Conservation (phyloP, 202 grass and related monocot species). For the Tripidium arundinaceum region DNA sequence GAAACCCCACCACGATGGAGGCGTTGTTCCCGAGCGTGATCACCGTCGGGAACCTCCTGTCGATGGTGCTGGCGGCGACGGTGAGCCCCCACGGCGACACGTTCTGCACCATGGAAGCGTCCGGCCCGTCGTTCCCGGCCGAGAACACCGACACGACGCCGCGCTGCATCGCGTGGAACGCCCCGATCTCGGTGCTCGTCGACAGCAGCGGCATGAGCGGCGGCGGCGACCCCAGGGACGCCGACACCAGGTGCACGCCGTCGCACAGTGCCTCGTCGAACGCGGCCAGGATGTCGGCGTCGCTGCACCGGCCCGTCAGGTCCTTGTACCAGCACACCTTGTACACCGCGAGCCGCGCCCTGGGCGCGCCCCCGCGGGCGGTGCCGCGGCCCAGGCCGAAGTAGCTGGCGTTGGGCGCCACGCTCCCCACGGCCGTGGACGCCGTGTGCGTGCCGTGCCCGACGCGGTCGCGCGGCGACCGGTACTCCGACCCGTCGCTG, state of each 20-base stretch:
- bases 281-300: conserved; percentile 87
- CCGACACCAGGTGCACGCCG: conserved; percentile 75
- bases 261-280: conserved; percentile 77
- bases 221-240: conserved; percentile 66
- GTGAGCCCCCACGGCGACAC: conserved; percentile 82
- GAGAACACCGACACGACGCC: conserved; percentile 70
- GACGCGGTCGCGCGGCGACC: conserved; percentile 75
- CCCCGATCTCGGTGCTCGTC: conserved; percentile 74
- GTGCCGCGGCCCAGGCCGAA: conserved; percentile 52
- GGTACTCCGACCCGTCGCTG: conserved; percentile 53
- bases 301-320: conserved; percentile 63
- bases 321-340: conserved; percentile 93
- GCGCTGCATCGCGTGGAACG: conserved; percentile 92
- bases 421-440: conserved; percentile 62
- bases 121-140: conserved; percentile 77
- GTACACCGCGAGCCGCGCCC: conserved; percentile 73
- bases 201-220: conserved; percentile 56
- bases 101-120: conserved; percentile 59
- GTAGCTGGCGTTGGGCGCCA: conserved; percentile 41
- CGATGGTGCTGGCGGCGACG: conserved; percentile 73
- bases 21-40: conserved; percentile 71
- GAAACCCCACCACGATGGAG: conserved; percentile 49
- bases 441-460: conserved; percentile 95
- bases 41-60: conserved; percentile 68
- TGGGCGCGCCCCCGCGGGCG: conserved; percentile 65